Evolutionary conservation across 495 filamentous ascomycete species (phyloP).

Genomic region (Penicillium daleae): DNA sequence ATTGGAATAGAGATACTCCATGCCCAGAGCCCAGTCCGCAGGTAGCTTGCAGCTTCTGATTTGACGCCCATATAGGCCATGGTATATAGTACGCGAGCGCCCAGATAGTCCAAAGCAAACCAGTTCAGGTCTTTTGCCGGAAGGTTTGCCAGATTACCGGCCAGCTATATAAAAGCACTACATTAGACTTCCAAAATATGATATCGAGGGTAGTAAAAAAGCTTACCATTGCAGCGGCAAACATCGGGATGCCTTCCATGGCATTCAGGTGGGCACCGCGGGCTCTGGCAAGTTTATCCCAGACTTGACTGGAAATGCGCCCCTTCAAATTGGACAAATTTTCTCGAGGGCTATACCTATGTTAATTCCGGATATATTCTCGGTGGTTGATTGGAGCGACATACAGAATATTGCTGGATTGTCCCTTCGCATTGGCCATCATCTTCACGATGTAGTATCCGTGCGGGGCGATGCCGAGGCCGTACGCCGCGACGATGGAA

Average conservation of each 20-base stretch:
- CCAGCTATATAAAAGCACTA: slow-evolving; percentile 20
- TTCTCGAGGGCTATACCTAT: slow-evolving; percentile 28
- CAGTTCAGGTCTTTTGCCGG: slow-evolving; percentile 29
- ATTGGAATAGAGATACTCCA: slow-evolving; percentile 36
- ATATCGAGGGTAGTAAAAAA: background rate
- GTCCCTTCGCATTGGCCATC: slow-evolving; percentile 34
- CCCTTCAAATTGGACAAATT: slow-evolving; percentile 33
- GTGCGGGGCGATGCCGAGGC: slow-evolving; percentile 30
- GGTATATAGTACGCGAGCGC: slow-evolving; percentile 29
- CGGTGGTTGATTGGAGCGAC: background rate
- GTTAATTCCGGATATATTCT: background rate
- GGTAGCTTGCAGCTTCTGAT: slow-evolving; percentile 28
- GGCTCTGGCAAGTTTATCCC: slow-evolving; percentile 31
- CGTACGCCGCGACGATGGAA: slow-evolving; percentile 33
- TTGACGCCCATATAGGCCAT: slow-evolving; percentile 30
- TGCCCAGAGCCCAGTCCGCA: slow-evolving; percentile 34
- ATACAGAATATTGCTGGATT: slow-evolving; percentile 32
- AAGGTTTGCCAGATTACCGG: slow-evolving; percentile 32
- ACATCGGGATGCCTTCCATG: slow-evolving; percentile 33
- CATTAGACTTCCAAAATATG: background rate
- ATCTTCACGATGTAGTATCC: slow-evolving; percentile 35
- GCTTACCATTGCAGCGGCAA: slow-evolving; percentile 35
- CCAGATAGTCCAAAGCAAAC: slow-evolving; percentile 30
- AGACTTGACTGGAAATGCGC: slow-evolving; percentile 24
- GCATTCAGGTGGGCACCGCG: slow-evolving; percentile 36